phyloP scores from a whole-genome alignment of 768 basidiomycete genomes.

The Clathrus columnatus region DNA sequence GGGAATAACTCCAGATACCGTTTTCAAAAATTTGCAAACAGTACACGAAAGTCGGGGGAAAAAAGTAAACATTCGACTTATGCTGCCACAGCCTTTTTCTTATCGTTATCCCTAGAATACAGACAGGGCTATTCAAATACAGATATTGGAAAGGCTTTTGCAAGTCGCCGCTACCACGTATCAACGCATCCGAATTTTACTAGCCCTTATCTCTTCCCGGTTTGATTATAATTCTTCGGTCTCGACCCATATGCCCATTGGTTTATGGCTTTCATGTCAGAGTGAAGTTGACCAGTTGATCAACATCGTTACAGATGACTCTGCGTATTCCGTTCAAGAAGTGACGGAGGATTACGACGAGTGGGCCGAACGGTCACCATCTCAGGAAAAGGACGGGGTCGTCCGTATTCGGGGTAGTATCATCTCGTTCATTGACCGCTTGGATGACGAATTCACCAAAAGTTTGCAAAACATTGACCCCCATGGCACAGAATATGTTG shows the following conservation, averaged over 20 bases:
- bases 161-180: conserved; percentile 83
- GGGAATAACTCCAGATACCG: conserved; percentile 72
- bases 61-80: conserved; percentile 48
- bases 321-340: conserved; percentile 78
- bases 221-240: conserved; percentile 94
- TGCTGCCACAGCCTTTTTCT: neutral
- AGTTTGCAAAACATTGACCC: conserved; percentile 97
- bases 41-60: conserved; percentile 93
- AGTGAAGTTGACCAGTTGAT: conserved; percentile 85
- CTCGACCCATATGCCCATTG: conserved; percentile 81
- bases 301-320: conserved; percentile 61
- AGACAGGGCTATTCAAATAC: conserved; percentile 89
- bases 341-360: conserved; percentile 89
- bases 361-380: conserved; percentile 69
- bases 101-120: conserved; percentile 59
- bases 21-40: conserved; percentile 87
- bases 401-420: conserved; percentile 91
- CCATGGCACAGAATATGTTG: conserved; percentile 98
- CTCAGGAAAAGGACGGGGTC: conserved; percentile 55
- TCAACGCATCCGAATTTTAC: conserved; percentile 87
- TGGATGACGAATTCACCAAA: conserved; percentile 97
- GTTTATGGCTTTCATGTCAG: conserved; percentile 84
- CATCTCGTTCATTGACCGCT: conserved; percentile 90
- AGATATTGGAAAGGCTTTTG: conserved; percentile 78
- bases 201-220: conserved; percentile 87